Evolutionary conservation across 176 grass and related monocot species (phyloP), one percentile per base, ranked within the genome.

Genomic region (Ensete glaucum): DNA sequence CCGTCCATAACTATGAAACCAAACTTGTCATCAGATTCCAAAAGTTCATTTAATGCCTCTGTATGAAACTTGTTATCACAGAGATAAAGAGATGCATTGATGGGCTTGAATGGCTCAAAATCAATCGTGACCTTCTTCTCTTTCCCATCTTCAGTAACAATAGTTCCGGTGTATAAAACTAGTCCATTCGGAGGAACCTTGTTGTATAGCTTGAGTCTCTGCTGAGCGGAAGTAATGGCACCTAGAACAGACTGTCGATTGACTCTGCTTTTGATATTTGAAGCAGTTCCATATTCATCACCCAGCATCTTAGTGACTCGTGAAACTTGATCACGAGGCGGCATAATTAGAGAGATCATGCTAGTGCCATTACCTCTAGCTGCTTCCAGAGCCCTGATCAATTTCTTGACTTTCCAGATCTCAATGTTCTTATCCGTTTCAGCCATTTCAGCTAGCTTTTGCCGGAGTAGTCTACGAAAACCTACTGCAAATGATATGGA

Each of bases 51-150:
- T 14, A 89, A 76, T 21, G 88, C 57, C 84, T 86, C 88, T 0
- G 84, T 89, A 72, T 89, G 87, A 27, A 89, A 89, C 81, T 89
- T 89, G 70, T 90, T 90, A 67, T 90, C 88, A 24, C 88, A 90
- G 11, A 90, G 88, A 72, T 90, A 90, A 1, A 90, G 24, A 1
- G 84, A 90, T 26, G 84, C 81, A 54, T 90, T 90, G 9, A 90
- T 90, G 7, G 88, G 78, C 48, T 82, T 84, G 82, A 90, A 90
- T 29, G 88, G 88, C 81, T 90, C 88, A 16, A 86, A 90, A 76
- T 90, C 88, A 19, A 90, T 83, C 21, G 88, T 90, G 21, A 90
- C 88, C 73, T 90, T 90, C 84, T 90, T 90, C 64, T 90, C 88
- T 52, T 90, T 90, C 26, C 88, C 88, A 67, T 90, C 88, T 29